Evolutionary conservation across 139 green algal species (phyloP), one percentile per base, ranked within the genome.

Genomic region (Tetraselmis chui): DNA sequence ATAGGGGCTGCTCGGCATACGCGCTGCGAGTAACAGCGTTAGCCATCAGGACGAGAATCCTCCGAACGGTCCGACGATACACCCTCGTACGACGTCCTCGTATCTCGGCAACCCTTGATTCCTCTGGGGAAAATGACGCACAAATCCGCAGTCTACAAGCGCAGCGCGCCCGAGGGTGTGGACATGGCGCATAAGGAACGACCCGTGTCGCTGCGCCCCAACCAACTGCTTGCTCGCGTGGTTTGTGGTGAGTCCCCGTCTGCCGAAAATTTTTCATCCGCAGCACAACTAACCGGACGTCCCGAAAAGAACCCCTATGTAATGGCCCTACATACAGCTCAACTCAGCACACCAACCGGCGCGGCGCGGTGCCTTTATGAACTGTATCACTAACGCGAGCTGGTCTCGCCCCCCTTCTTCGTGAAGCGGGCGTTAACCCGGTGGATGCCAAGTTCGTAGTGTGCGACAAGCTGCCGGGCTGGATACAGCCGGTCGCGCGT

Each of bases 371-470:
- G n/a, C n/a, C n/a, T n/a, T n/a, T n/a, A n/a, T n/a, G n/a, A n/a
- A n/a, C n/a, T n/a, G n/a, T n/a, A 25, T 67, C 18, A 5, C 11
- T 18, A 67, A 67, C 45, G 45, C 45, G 45, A 18, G 11, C 45
- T 18, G 18, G 45, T 67, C 18, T 67, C 18, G 45, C 11, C 45
- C 45, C 45, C 45, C 5, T 67, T 5, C 45, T 18, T 25, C 11
- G 11, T 18, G 45, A 67, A 67, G 30, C 29, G 45, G 81, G 81
- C 29, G 81, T 85, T 24, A 85, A 85, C 59, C 81, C 81, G 26
- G 81, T 85, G n/a, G 81, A 85, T 32, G 76, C 81, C 5, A 85
- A 85, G 76, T 78, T n/a, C 2, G 45, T 85, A 2, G 26, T 81
- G 25, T 76, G 30, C 45, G 81, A 85, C 76, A 85, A 85, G 76